Base-by-base conservation (phyloP, 495 filamentous ascomycete genomes). In the Penicillium canescens region DNA sequence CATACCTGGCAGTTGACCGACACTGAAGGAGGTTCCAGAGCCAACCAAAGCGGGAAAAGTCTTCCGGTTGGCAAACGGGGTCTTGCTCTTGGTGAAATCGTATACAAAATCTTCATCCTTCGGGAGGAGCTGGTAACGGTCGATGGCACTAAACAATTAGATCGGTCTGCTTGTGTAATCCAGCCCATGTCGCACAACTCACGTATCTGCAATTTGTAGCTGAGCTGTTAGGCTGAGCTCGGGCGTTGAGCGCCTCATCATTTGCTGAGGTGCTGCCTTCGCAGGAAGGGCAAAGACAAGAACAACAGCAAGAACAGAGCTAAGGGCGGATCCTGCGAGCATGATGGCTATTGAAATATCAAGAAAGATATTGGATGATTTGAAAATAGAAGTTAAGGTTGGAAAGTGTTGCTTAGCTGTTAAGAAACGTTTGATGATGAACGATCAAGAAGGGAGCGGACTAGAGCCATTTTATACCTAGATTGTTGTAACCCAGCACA, bases 31-130 rank as follows among this genome's bases (percentile, higher is more conserved):
- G 2, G 44, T 43, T 11, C 59, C 60, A 24, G 41, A 39, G 44
- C 57, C 60, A 18, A 52, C 45, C 0, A 68, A 51, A 14, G 57
- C 53, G 4, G 55, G 57, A 18, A 61, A 68, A 35, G 47, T 68
- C 51, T 62, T 24, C 52, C 46, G 55, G 43, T 46, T 62, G 49
- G 63, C 62, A 20, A 66, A 31, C 6, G 52, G 59, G 9, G 24
- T 2, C 0, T 40, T 33, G 46, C 14, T 57, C 38, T 39, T 54
- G 20, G 41, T 67, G 63, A 78, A 79, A 61, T 79, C 68, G 54
- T 74, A 82, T 55, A 68, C 28, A 59, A 75, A 79, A 56, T 70
- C 69, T 6, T 56, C 43, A 52, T 75, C 56, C 11, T 62, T 62
- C 13, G 63, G 53, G 26, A 79, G 69, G 14, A 74, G 63, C 39